These are phyloP conservation scores for Vaccinium macrocarpon DNA, from an alignment of 148 eudicot genomes.

Conservation along the genomic window DNA sequence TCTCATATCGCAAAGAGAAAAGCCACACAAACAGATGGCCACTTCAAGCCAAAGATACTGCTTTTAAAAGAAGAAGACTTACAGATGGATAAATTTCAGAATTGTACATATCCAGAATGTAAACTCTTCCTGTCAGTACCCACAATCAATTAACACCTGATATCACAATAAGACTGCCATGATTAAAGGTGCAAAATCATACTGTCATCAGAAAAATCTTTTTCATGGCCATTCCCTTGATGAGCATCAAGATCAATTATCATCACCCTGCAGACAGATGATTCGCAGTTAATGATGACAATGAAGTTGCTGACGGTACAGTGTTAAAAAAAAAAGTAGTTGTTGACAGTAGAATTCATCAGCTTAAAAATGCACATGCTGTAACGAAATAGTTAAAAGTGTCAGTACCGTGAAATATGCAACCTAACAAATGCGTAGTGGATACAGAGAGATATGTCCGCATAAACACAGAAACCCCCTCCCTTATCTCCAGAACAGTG, in stretches of 20 bases:
- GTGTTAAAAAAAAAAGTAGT: too few relatives aligned
- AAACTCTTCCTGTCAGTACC: slow-evolving; percentile 65
- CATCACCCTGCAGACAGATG: slow-evolving; percentile 58
- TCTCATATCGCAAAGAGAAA: background rate
- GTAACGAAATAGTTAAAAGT: background rate
- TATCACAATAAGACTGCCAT: background rate
- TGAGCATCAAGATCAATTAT: slow-evolving; percentile 98
- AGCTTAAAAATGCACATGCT: background rate
- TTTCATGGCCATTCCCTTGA: slow-evolving; percentile 98
- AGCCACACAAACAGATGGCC: background rate
- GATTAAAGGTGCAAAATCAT: slow-evolving; percentile 24
- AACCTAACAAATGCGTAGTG: slow-evolving; percentile 68
- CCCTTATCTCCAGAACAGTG: slow-evolving; percentile 84
- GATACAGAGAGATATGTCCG: slow-evolving; percentile 83
- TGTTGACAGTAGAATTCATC: background rate
- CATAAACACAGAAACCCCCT: slow-evolving; percentile 95
- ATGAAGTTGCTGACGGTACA: background rate
- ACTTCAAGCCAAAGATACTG: background rate
- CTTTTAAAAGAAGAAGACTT: slow-evolving; percentile 31
- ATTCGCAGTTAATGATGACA: slow-evolving; percentile 17
- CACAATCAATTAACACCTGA: background rate
- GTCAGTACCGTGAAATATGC: slow-evolving; percentile 60
- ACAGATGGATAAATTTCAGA: slow-evolving; percentile 83
- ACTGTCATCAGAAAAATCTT: slow-evolving; percentile 78
- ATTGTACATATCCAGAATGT: slow-evolving; percentile 89